phyloP scores from a whole-genome alignment of 129 eudicot genomes.

The Heracleum sosnowskyi region DNA sequence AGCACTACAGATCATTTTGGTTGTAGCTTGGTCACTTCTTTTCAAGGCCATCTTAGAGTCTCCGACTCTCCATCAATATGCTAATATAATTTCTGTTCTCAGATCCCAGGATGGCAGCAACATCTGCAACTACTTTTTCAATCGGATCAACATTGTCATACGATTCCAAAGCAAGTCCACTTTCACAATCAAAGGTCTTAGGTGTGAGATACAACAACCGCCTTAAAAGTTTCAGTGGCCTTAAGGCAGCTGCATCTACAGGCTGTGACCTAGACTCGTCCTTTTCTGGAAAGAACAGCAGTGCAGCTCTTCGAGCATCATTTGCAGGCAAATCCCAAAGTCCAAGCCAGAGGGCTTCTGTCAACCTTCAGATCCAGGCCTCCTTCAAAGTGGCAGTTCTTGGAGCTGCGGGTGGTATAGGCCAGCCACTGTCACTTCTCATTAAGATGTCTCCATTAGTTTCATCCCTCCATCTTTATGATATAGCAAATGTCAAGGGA shows the following conservation, averaged over 20 bases:
- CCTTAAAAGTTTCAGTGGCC: conserved; percentile 45
- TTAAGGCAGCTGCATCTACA: conserved; percentile 37
- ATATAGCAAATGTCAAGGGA: conserved; percentile 77
- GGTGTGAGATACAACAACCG: conserved; percentile 22
- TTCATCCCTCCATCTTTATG: conserved; percentile 60
- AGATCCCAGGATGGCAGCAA: conserved; percentile 59
- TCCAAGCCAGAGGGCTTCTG: conserved; percentile 22
- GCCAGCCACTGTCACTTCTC: conserved; percentile 79
- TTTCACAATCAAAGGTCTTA: conserved; percentile 33
- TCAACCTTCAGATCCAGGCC: conserved; percentile 41
- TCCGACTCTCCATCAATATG: neutral
- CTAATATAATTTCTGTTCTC: conserved; percentile 17
- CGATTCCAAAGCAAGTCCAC: conserved; percentile 30
- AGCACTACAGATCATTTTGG: neutral
- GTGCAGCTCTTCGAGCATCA: conserved; percentile 30
- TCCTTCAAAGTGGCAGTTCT: conserved; percentile 81
- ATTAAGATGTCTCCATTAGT: conserved; percentile 83
- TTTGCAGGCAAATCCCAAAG: conserved; percentile 24
- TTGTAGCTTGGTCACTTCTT: neutral
- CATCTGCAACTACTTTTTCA: conserved; percentile 44
- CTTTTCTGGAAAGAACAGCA: conserved; percentile 38
- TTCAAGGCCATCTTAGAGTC: neutral
- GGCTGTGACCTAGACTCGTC: conserved; percentile 31
- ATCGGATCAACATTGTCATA: conserved; percentile 40
- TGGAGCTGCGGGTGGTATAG: conserved; percentile 87